Conservation (phyloP, 176 grass and related monocot species). For the Saccharum spontaneum region DNA sequence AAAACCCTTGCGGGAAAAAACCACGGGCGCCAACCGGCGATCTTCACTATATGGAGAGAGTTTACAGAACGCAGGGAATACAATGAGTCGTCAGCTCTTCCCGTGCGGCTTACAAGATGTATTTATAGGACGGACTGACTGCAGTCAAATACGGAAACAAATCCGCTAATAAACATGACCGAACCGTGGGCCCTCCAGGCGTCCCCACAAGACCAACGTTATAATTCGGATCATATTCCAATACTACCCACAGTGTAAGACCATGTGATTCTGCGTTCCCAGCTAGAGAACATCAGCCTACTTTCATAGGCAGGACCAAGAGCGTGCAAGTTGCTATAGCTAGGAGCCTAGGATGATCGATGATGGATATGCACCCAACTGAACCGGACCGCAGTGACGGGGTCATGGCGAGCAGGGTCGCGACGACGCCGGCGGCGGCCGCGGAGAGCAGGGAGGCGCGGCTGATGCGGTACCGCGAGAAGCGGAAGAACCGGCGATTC, state of each 20-base stretch:
- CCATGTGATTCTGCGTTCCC: neutral
- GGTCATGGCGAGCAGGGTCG: neutral
- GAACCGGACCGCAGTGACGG: constrained; percentile 25
- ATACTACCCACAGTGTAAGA: constrained; percentile 46
- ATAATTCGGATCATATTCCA: neutral
- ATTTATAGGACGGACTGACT: too few species aligned
- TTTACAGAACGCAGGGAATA: too few species aligned
- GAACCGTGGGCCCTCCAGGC: neutral
- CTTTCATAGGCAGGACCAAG: neutral
- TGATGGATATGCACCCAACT: neutral
- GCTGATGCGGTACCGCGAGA: constrained; percentile 89
- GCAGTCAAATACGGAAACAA: too few species aligned
- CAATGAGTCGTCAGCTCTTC: too few species aligned
- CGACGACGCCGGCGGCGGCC: neutral
- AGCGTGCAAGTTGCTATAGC: neutral
- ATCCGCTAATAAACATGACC: neutral
- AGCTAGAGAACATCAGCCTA: too few species aligned
- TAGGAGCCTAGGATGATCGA: neutral
- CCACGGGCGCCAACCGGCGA: too few species aligned
- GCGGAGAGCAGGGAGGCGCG: constrained; percentile 58
- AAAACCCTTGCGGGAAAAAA: too few species aligned
- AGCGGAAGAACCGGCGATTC: constrained; percentile 81
- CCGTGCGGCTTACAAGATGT: too few species aligned
- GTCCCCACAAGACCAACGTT: too few species aligned
- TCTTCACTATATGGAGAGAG: too few species aligned